Evolutionary conservation across 768 basidiomycete genomes (phyloP), one percentile per base, ranked within the genome.

Genomic region (Macrolepiota albuminosa): DNA sequence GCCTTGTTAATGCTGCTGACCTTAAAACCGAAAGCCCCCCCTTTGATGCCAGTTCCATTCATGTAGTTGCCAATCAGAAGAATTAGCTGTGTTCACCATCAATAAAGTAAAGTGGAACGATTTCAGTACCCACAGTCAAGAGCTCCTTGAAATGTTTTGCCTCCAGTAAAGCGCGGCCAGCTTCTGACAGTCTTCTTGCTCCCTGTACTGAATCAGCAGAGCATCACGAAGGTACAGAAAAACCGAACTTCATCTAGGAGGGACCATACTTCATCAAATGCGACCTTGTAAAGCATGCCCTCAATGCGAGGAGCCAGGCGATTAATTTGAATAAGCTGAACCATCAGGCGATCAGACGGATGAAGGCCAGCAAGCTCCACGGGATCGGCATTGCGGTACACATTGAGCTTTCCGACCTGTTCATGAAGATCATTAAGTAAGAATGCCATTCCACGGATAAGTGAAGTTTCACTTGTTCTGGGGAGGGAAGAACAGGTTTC

Each of bases 1-100:
- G 88, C 94, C 82, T 95, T 95, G 77, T 99, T 98, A 73, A 99
- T 95, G 72, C 95, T 96, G 75, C 93, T 94, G 55, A 98, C 86
- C 67, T 91, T 86, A 83, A 99, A 99, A 60, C 96, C 96, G 66
- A 92, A 96, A 1, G 97, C 97, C 36, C 95, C 95, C 57, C 96
- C 96, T 71, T 96, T 97, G 67, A 93, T 83, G 56, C 95, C 94
- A 56, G 93, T 89, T 6, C 95, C 93, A 70, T 99, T 99, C 88
- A 98, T 95, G 72, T 94, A 99, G 71, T 99, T 99, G 46, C 96
- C 96, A 65, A 99, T 85, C 66, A 95, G 81, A 14, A 99, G 86
- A 64, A 98, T 97, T 45, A 99, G 83, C 89, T 81, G 60, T n/a
- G 56, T 24, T 36, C 31, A 49, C 24, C 2, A 43, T 24, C 56